phyloP scores from a whole-genome alignment of 768 basidiomycete species.

The Phylloporus rhodoxanthus region DNA sequence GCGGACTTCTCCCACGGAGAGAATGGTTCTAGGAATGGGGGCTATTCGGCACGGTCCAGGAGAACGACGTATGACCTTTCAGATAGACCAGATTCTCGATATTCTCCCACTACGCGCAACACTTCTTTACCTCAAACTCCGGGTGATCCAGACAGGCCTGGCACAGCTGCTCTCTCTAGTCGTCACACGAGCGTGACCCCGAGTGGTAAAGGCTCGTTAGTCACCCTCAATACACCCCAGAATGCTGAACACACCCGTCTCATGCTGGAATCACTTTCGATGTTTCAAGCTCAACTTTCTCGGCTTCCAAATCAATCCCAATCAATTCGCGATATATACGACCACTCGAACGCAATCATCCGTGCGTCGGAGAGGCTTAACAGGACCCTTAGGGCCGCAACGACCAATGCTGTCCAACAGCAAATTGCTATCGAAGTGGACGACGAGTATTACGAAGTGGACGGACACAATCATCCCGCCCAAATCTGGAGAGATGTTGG shows the following conservation, averaged over 20 bases:
- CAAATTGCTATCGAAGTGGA: conserved; percentile 75
- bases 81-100: conserved; percentile 18
- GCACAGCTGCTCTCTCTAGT: conserved; percentile 6
- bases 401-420: conserved; percentile 56
- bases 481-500: conserved; percentile 68
- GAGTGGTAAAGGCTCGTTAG: conserved; percentile 7
- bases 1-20: conserved; percentile 38
- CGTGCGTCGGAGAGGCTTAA: conserved; percentile 64
- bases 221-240: conserved; percentile 14
- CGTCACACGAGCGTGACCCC: conserved; percentile 18
- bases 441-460: conserved; percentile 31
- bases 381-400: conserved; percentile 49
- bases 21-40: conserved; percentile 8
- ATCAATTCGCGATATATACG: conserved; percentile 48
- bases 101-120: conserved; percentile 9
- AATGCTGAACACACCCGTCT: conserved; percentile 59
- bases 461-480: conserved; percentile 34
- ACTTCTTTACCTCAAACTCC: conserved; percentile 15
- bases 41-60: conserved; percentile 17
- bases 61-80: conserved; percentile 23
- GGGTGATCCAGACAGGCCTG: conserved; percentile 12
- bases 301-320: conserved; percentile 46
- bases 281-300: conserved; percentile 63
- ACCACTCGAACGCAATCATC: conserved; percentile 59
- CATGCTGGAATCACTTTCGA: conserved; percentile 60